phyloP scores from a whole-genome alignment of 169 alveolate species.

The Plasmodium vivax region DNA sequence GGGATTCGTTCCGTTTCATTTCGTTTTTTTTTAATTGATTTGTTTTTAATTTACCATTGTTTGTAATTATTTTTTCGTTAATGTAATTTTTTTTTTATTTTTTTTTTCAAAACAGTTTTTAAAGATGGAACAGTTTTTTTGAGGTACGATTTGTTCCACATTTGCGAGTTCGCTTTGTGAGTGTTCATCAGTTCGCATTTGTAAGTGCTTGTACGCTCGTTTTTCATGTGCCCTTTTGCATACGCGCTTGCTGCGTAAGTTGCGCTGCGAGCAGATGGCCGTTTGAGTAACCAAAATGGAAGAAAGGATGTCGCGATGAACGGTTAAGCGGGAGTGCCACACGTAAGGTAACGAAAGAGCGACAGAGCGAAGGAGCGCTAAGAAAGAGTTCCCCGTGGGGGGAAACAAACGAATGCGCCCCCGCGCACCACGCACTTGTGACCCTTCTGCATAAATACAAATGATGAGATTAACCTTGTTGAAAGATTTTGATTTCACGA shows the following conservation, averaged over 20 bases:
- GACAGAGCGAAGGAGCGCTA: not conserved
- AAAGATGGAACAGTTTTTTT: not conserved
- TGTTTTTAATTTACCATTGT: not conserved
- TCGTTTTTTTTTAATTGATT: not conserved
- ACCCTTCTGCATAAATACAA: conserved; percentile 15
- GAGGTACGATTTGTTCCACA: not conserved
- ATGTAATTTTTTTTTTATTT: not conserved
- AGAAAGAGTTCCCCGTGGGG: not conserved
- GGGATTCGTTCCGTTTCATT: not conserved
- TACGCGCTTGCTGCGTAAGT: not conserved
- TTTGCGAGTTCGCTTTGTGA: not conserved
- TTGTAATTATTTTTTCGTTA: not conserved
- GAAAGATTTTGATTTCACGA: conserved; percentile 50
- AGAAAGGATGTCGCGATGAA: not conserved
- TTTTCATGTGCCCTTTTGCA: not conserved
- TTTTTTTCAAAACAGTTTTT: not conserved
- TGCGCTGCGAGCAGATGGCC: not conserved
- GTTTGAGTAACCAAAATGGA: not conserved
- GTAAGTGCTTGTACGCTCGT: not conserved
- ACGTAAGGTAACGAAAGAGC: not conserved
- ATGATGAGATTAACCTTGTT: conserved; percentile 38
- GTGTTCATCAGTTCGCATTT: not conserved
- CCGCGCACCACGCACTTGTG: not conserved
- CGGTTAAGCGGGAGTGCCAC: not conserved
- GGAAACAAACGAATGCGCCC: not conserved